Base-by-base conservation (phyloP, 495 filamentous ascomycete genomes). In the Pyronema domesticum region DNA sequence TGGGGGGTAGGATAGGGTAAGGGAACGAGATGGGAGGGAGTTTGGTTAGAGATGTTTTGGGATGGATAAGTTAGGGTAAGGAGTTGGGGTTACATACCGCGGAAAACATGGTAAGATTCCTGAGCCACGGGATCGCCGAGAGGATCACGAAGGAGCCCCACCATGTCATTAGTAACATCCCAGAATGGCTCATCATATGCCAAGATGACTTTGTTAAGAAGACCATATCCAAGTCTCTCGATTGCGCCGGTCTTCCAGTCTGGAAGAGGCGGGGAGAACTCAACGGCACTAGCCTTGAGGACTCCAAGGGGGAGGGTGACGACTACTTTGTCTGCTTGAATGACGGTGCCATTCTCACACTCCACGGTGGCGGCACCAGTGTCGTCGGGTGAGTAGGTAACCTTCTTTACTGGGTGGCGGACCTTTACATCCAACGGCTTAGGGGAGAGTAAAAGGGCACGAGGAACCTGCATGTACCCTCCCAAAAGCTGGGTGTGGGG, bases 161-260 rank as follows among this genome's bases (percentile, higher is more conserved):
- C 95, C 69, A 99, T 94, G 64, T 99, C 89, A 50, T 82, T 77
- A 53, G 81, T 75, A n/a, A 79, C 73, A 61, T 95, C 86, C 91
- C 91, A 99, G 70, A 99, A 99, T 0, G 85, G 72, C 67, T 83
- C 70, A 30, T 88, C 77, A 68, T 93, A 99, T 0, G 95, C 86
- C 30, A 99, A 70, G 14, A 96, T 79, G 19, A 95, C 80, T 63
- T 99, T 99, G 73, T 99, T 99, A 62, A 99, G 72, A 43, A 91
- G 74, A 0, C 91, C 91, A 66, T 93, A 99, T 0, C 93, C 91
- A 37, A 99, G 72, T n/a, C 91, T 82, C 18, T 78, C 69, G 53
- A 99, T 91, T 30, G 83, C 81, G 14, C 77, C 83, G 8, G 63
- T 65, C 68, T 99, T 99, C 81, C 83, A 93, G 0, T 80, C 72